phyloP scores from a whole-genome alignment of 164 flowering plant genomes.

The Nymphaea thermarum region DNA sequence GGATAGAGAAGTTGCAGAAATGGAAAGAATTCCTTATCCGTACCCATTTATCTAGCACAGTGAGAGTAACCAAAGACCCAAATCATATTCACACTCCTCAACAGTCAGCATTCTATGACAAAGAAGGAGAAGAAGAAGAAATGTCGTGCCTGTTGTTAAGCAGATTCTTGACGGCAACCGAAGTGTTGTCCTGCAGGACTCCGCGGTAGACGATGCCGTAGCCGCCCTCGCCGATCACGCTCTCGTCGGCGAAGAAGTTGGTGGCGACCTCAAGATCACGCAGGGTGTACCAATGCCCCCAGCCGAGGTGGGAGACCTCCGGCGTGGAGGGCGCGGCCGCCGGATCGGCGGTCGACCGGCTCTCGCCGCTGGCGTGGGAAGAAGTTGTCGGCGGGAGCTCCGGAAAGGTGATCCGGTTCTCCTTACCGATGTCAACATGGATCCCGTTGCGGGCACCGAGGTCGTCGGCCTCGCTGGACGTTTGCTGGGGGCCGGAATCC shows the following conservation, averaged over 20 bases:
- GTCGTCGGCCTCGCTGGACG: not conserved
- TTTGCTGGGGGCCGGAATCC: not conserved
- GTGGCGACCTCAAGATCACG: constrained; percentile 90
- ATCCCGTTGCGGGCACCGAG: constrained; percentile 25
- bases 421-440: constrained; percentile 87
- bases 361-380: constrained; percentile 27
- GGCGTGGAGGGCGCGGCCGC: constrained; percentile 44
- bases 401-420: constrained; percentile 66
- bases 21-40: too few species aligned
- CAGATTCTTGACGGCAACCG: constrained; percentile 82
- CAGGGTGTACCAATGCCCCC: constrained; percentile 96
- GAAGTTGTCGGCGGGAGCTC: constrained; percentile 21
- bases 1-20: too few species aligned
- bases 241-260: constrained; percentile 70
- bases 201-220: constrained; percentile 94
- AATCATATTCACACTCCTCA: not conserved
- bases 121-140: not conserved
- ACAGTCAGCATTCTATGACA: not conserved
- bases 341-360: constrained; percentile 44
- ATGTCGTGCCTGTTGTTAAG: constrained; percentile 68
- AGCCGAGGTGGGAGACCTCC: constrained; percentile 92
- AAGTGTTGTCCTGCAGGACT: constrained; percentile 56
- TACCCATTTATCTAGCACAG: not conserved
- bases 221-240: constrained; percentile 98
- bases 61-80: not conserved